These are phyloP conservation scores for Backusella mclennaniae DNA, from an alignment of 192 early-diverging fungal species.

Conservation along the genomic window DNA sequence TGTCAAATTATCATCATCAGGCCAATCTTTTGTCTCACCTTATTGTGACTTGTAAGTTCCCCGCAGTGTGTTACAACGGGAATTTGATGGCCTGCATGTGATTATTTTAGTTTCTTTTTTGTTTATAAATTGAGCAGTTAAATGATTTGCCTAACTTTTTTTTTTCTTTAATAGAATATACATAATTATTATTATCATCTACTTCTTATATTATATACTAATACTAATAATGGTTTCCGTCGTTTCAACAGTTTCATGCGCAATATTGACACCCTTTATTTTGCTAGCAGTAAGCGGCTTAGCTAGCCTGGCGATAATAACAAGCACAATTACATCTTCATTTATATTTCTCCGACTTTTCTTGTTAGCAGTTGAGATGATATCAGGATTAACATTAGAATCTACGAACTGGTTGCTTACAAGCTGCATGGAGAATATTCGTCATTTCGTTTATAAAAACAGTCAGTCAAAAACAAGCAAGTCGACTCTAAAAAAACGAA, in stretches of 20 bases:
- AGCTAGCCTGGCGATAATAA: constrained; percentile 10
- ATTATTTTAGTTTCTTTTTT: constrained; percentile 2
- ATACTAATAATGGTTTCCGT: neutral
- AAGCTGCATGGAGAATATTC: neutral
- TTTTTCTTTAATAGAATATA: constrained; percentile 4
- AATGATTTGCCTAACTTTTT: constrained; percentile 2
- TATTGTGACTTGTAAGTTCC: neutral
- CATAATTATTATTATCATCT: neutral
- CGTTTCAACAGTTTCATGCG: constrained; percentile 5
- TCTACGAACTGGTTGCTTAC: constrained; percentile 19
- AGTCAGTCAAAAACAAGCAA: neutral
- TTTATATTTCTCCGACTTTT: constrained; percentile 16
- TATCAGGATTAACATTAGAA: constrained; percentile 13
- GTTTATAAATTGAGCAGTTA: neutral
- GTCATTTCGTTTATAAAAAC: neutral
- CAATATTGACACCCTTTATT: constrained; percentile 10
- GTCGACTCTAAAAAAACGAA: neutral
- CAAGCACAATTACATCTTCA: constrained; percentile 22
- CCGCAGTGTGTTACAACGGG: constrained; percentile 3
- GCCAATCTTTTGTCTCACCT: constrained; percentile 4
- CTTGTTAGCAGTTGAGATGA: constrained; percentile 13
- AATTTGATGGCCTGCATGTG: constrained; percentile 2
- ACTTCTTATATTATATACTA: neutral
- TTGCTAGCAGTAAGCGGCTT: neutral
- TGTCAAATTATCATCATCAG: neutral